Evolutionary conservation across 2,329 filamentous ascomycete genomes (phyloP), one percentile per base, ranked within the genome.

Genomic region (Beauveria sp.): DNA sequence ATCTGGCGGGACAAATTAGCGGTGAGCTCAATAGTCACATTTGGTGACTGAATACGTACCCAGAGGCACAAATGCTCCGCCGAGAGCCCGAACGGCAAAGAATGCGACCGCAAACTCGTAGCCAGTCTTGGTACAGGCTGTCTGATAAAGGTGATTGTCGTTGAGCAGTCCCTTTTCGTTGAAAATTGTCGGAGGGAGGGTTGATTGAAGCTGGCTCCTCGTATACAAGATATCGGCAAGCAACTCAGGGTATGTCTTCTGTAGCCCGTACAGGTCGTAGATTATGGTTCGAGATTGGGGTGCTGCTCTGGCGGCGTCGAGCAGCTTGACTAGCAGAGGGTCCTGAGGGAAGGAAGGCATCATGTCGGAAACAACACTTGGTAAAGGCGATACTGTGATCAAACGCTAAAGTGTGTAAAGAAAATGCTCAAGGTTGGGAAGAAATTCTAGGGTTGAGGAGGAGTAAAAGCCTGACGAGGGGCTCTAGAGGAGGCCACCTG

Each of bases 91-190:
- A 22, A 63, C 59, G 10, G 65, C 65, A 24, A 68, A 67, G 40
- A 67, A 68, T 3, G 66, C 67, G 5, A 69, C 67, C 12, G 67
- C 49, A 26, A 68, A 68, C 48, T 68, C 67, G 46, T 69, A 69
- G 6, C 67, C 67, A 9, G 64, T 64, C 22, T 40, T 34, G 20
- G 66, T 62, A 16, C 67, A 64, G 18, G 64, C 54, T 6, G 51
- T 49, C 6, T 65, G 43, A 22, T 69, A 65, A 1, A 65, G 63
- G 3, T 16, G 12, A 3, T 63, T 38, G 1, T 64, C 43, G 2
- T 20, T 22, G 16, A 69, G 38, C 5, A 67, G 6, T 0, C 63
- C 64, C 2, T 51, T 46, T 1, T 61, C 57, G 12, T 38, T 49
- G 5, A 67, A 56, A 2, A 26, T 50, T 1, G 60, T 61, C 9